These are phyloP conservation scores for Exobasidium cylindrosporum DNA, from an alignment of 1,284 basidiomycete species.

Conservation along the genomic window DNA sequence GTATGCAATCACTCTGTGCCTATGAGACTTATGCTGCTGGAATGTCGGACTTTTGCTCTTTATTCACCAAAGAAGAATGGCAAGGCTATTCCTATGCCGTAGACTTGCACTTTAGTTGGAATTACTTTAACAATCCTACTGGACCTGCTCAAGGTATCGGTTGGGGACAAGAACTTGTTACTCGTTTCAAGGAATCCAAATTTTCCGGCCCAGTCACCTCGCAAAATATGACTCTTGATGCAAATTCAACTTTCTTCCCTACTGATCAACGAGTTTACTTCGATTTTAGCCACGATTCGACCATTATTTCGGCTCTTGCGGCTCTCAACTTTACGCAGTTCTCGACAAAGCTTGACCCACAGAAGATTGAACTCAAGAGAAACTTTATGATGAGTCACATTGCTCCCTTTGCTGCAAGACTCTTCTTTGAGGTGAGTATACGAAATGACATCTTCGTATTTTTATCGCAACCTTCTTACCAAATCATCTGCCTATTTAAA, in stretches of 20 bases:
- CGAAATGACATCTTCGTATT: too few relatives aligned
- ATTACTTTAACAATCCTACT: slow-evolving; percentile 78
- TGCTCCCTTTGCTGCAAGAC: slow-evolving; percentile 34
- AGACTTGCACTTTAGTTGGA: slow-evolving; percentile 58
- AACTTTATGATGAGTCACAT: slow-evolving; percentile 34
- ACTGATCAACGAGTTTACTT: slow-evolving; percentile 46
- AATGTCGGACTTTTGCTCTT: slow-evolving; percentile 67
- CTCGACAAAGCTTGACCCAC: background rate
- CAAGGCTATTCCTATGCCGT: slow-evolving; percentile 72
- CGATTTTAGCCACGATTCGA: slow-evolving; percentile 49
- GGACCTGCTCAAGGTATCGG: slow-evolving; percentile 77
- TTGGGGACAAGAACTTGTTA: slow-evolving; percentile 61
- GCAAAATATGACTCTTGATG: slow-evolving; percentile 45
- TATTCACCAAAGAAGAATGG: slow-evolving; percentile 87
- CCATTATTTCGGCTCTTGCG: slow-evolving; percentile 37
- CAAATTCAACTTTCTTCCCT: slow-evolving; percentile 36
- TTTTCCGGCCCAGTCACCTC: slow-evolving; percentile 27
- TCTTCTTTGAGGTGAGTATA: slow-evolving; percentile 31
- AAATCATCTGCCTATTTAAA: background rate
- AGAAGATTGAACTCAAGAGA: background rate
- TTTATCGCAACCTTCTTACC: background rate
- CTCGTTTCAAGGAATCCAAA: slow-evolving; percentile 31
- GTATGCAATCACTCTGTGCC: slow-evolving; percentile 56
- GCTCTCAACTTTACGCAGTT: slow-evolving; percentile 44
- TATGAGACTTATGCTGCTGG: slow-evolving; percentile 45